Evolutionary conservation across 176 grass and related monocot species (phyloP).

Genomic region (Pharus latifolius): DNA sequence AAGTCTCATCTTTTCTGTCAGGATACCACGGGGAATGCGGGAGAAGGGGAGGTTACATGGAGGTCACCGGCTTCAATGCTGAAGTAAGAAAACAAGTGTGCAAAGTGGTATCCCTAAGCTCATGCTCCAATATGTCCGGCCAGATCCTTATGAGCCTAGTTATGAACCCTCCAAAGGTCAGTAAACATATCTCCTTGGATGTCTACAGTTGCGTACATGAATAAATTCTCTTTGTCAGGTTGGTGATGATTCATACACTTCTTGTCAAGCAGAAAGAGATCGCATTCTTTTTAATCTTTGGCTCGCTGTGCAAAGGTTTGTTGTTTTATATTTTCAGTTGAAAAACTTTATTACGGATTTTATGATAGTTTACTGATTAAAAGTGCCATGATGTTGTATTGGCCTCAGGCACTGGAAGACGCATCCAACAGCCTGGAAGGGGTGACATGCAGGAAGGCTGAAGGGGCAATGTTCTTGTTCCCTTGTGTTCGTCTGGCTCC

Average conservation of each 20-base stretch:
- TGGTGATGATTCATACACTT: conserved; percentile 73
- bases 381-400: background rate
- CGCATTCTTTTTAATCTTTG: conserved; percentile 47
- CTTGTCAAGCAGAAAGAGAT: conserved; percentile 39
- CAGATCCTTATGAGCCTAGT: conserved; percentile 56
- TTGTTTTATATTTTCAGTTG: background rate
- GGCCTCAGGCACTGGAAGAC: conserved; percentile 49
- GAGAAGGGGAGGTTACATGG: conserved; percentile 69
- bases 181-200: background rate
- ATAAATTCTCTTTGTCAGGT: conserved; percentile 36
- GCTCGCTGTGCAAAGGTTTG: conserved; percentile 49
- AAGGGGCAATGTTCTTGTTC: conserved; percentile 86
- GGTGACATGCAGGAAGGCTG: conserved; percentile 64
- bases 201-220: background rate
- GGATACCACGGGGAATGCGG: conserved; percentile 71
- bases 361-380: background rate
- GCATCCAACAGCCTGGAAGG: conserved; percentile 63
- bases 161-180: conserved; percentile 61
- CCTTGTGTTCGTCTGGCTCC: conserved; percentile 44
- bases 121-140: conserved; percentile 50
- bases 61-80: conserved; percentile 43
- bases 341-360: background rate
- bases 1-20: background rate
- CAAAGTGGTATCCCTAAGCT: conserved; percentile 56
- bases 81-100: conserved; percentile 50